Base-by-base conservation (phyloP, 179 eudicot species). In the Sideroxylon spinosum region DNA sequence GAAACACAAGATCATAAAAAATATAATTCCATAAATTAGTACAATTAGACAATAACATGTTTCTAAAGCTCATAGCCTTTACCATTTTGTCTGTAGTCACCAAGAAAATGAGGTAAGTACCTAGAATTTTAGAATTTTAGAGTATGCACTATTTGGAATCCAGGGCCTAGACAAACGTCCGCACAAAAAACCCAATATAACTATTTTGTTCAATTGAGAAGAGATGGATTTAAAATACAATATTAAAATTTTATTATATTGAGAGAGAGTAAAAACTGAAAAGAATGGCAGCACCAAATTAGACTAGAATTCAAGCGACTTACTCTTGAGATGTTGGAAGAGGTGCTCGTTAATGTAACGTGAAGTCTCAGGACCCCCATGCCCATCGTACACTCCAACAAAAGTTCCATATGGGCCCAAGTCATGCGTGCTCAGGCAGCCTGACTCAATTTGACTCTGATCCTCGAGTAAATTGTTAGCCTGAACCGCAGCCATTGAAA, bases 401-500 rank as follows among this genome's bases (percentile, higher is more conserved):
- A 94, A 94, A 14, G 98, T 94, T 44, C 97, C 98, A 72, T 80
- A 87, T 0, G 98, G 98, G 19, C 97, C 99, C 55, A 88, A 81
- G 28, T 93, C 97, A 9, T 82, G 85, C 7, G 85, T 82, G 82
- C 97, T 91, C 87, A 95, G 85, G 66, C 86, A 87, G 9, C 99
- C 99, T 11, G 97, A 93, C 80, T 95, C 99, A 13, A 95, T 77
- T 85, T 95, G 99, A 84, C 99, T 87, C 81, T 93, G 98, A 89
- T 95, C 99, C 86, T 95, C 99, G 0, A 95, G 90, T 79, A 95
- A 84, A 82, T 89, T 93, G 81, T 95, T 95, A 20, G 99, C 99
- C 79, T 95, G 98, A 82, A 94, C 97, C 75, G 93, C 98, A 83
- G 98, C 93, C 98, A 94, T 94, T 0, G 98, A 95, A 81, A 93